Evolutionary conservation across 1,284 basidiomycete species (phyloP), one percentile per base, ranked within the genome.

Genomic region (Cryptococcus floricola): DNA sequence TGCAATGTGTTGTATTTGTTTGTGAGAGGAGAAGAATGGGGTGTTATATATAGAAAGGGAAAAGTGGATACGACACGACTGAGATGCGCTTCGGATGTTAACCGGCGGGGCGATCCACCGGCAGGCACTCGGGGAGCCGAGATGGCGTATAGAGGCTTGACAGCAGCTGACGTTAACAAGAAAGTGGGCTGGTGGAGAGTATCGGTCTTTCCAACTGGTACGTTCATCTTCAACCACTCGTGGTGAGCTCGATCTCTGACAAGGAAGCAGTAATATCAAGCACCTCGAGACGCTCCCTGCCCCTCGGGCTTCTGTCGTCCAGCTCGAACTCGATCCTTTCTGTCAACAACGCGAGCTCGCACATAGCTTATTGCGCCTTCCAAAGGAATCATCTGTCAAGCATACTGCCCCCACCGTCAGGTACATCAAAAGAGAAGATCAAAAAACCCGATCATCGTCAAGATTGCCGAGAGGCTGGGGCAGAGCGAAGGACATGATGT

Each of bases 261-360:
- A 10, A 34, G 25, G 3, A 5, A 25, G 12, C 38, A 89, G 88
- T 65, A 83, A 84, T 14, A 75, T 89, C 47, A 82, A 85, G 50
- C 91, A 94, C 69, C 80, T 95, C 5, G 83, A 89, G 68, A 87
- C 91, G 67, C 85, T 94, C 39, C 80, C 79, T 50, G 74, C 74
- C 0, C 84, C 84, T 0, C 80, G 83, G 70, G 90, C 90, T 1
- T 78, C 85, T 1, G 85, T 93, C 43, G 91, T 93, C 73, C 91
- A 94, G 69, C 85, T 94, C 54, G 87, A 92, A 84, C 80, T 91
- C 12, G 89, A 92, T 67, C 89, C 91, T 0, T 84, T 87, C 63
- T 91, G 88, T 75, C 89, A 92, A 67, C 89, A 90, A 59, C 79
- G 79, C 45, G 81, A 84, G 9, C 89, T 93, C 55, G n/a, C n/a